Evolutionary conservation across 2,329 filamentous ascomycete genomes (phyloP), one percentile per base, ranked within the genome.

Genomic region (Arachnomyces sp.): DNA sequence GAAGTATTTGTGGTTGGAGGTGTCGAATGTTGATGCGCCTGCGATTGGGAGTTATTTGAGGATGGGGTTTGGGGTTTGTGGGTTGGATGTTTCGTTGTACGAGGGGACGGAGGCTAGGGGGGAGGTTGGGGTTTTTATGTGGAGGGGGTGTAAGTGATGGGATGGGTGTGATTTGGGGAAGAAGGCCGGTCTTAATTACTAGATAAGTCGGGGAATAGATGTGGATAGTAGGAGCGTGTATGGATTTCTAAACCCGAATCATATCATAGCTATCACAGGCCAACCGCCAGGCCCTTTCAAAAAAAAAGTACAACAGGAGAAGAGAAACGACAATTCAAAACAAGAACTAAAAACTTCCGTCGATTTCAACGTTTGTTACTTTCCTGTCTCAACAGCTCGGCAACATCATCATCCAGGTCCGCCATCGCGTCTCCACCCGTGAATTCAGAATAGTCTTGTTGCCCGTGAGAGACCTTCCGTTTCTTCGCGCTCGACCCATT

Each of bases 321-420:
- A 25, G 15, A 28, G 29, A 15, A 38, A 15, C 9, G 30, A 28
- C 9, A 4, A 34, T 5, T 25, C 21, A 5, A 25, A 25, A 25
- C 21, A 5, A 25, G 21, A 5, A 5, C 21, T 9, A 13, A 32
- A 32, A 32, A 4, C n/a, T 12, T 14, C 15, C 21, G 21, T 5
- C 21, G 9, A 9, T 25, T 5, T 25, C 21, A 25, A 9, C 21
- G 21, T 25, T 50, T 50, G 31, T 53, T 52, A 36, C 57, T 62
- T 46, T 70, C 68, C 44, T 69, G 67, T 40, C 71, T 67, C 48
- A 79, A 58, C 58, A 82, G 65, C 45, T 76, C 74, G 7, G 74
- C 74, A 35, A 82, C 72, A 56, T 80, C 77, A 6, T 71, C 74
- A 54, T 82, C 78, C 48, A 82, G 62, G 14, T 73, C 76, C 9